phyloP scores from a whole-genome alignment of 768 basidiomycete species.

The Russula sp. region DNA sequence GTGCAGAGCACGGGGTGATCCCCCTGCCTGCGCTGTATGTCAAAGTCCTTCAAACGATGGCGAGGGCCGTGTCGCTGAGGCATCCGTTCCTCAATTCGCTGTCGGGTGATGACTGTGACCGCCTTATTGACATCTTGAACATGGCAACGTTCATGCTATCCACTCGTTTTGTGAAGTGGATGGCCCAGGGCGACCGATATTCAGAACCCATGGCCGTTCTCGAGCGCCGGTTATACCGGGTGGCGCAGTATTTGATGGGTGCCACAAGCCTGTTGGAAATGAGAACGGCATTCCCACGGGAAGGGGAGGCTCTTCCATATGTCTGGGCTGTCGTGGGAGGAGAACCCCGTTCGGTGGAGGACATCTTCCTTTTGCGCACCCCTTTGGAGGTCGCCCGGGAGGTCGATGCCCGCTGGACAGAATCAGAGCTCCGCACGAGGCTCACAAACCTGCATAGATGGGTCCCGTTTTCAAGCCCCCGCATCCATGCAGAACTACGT shows the following conservation, averaged over 20 bases:
- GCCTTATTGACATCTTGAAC: constrained; percentile 9
- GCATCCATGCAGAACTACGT: constrained; percentile 17
- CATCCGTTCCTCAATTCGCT: not conserved
- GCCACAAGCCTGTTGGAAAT: constrained; percentile 11
- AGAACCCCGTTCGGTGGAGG: constrained; percentile 9
- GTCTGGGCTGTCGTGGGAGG: constrained; percentile 12
- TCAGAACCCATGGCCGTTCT: constrained; percentile 7
- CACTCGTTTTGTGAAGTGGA: constrained; percentile 12
- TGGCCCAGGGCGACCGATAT: not conserved
- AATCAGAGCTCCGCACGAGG: constrained; percentile 6
- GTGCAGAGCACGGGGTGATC: constrained; percentile 10
- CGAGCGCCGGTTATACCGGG: constrained; percentile 9
- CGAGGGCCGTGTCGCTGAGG: not conserved
- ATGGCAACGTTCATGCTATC: constrained; percentile 16
- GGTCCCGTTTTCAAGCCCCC: constrained; percentile 9
- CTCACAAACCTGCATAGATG: constrained; percentile 4
- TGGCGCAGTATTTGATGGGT: constrained; percentile 18
- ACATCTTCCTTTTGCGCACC: constrained; percentile 13
- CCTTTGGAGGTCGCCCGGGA: constrained; percentile 15
- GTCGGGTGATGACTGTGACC: constrained; percentile 4
- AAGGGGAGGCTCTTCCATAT: not conserved
- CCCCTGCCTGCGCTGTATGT: constrained; percentile 3
- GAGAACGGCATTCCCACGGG: constrained; percentile 3
- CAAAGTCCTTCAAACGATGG: constrained; percentile 7
- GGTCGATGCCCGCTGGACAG: constrained; percentile 15